A percentile compares a stretch with the other conserved stretches of the same genome.
Evolutionary conservation across 2,329 filamentous ascomycete species (phyloP).

Genomic region (Leptosphaerulina australis): DNA sequence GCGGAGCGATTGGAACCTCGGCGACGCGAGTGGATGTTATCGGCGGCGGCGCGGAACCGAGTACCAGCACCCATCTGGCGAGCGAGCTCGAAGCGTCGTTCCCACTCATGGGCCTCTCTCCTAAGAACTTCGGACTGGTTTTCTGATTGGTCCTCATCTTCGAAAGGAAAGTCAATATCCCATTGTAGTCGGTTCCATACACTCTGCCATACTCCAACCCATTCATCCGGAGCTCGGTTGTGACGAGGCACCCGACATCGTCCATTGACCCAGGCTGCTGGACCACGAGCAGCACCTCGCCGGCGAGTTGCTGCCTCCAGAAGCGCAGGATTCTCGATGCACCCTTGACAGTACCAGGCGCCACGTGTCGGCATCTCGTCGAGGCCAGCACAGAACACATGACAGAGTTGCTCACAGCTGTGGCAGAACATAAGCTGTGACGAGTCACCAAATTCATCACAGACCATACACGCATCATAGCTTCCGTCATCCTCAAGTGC

Average conservation of each 20-base stretch:
- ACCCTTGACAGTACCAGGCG: slow-evolving; percentile 91
- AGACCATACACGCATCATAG: slow-evolving; percentile 78
- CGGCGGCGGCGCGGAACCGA: slow-evolving; percentile 72
- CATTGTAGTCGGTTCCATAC: slow-evolving; percentile 80
- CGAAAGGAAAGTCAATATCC: slow-evolving; percentile 86
- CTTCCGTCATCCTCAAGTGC: slow-evolving; percentile 53
- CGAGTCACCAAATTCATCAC: slow-evolving; percentile 79
- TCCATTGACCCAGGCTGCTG: slow-evolving; percentile 41
- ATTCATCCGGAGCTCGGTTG: slow-evolving; percentile 46
- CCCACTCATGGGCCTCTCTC: slow-evolving; percentile 73
- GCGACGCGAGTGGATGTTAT: slow-evolving; percentile 58
- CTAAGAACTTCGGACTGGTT: slow-evolving; percentile 62
- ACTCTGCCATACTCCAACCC: slow-evolving; percentile 86
- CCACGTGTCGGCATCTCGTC: slow-evolving; percentile 72
- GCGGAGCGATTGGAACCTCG: slow-evolving; percentile 48
- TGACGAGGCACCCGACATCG: slow-evolving; percentile 40
- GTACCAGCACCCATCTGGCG: slow-evolving; percentile 76
- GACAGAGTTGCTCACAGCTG: slow-evolving; percentile 85
- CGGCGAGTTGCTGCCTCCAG: slow-evolving; percentile 46
- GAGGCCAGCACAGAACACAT: slow-evolving; percentile 88
- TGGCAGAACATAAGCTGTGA: slow-evolving; percentile 89
- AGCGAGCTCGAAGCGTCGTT: slow-evolving; percentile 81
- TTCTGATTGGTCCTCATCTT: slow-evolving; percentile 65
- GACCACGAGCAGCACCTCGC: slow-evolving; percentile 33
- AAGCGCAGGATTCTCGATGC: slow-evolving; percentile 54